These are phyloP conservation scores for Candida arabinofermentans DNA, from an alignment of 805 yeast genomes.

Conservation along the genomic window DNA sequence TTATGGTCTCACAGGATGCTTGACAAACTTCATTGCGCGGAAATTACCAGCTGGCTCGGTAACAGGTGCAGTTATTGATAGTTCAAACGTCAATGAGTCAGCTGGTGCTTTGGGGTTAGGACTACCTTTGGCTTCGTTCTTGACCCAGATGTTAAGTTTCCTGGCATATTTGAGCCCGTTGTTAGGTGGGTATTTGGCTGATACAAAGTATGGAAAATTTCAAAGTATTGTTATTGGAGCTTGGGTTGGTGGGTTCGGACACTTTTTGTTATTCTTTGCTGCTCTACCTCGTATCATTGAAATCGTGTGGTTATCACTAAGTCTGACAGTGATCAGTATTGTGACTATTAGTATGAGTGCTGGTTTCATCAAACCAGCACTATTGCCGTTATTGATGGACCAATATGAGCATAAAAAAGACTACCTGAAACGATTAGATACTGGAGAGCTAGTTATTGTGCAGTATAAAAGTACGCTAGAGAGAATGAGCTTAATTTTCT, in stretches of 20 bases:
- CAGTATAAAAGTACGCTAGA: constrained; percentile 42
- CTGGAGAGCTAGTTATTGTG: constrained; percentile 54
- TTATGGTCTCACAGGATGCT: constrained; percentile 44
- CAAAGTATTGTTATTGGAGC: constrained; percentile 46
- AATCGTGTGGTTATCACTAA: constrained; percentile 23
- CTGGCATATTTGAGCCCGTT: constrained; percentile 47
- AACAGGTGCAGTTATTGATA: constrained; percentile 33
- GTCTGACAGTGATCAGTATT: constrained; percentile 35
- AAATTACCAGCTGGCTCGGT: constrained; percentile 44
- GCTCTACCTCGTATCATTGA: constrained; percentile 40
- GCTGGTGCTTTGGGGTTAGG: constrained; percentile 51
- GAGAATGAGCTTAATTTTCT: constrained; percentile 39
- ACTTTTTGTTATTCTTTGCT: constrained; percentile 43
- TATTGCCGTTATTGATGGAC: constrained; percentile 48
- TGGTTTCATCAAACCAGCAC: constrained; percentile 51
- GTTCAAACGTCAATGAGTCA: constrained; percentile 31
- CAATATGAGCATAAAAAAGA: constrained; percentile 58
- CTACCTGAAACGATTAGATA: constrained; percentile 47
- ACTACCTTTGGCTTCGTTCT: constrained; percentile 40
- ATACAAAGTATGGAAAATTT: constrained; percentile 43
- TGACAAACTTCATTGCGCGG: constrained; percentile 48
- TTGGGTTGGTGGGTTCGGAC: constrained; percentile 41
- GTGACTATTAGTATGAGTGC: constrained; percentile 41
- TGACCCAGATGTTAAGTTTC: constrained; percentile 42
- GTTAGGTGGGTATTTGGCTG: constrained; percentile 49